phyloP scores from a whole-genome alignment of 2,329 filamentous ascomycete genomes.

The Stemphylium beticola region DNA sequence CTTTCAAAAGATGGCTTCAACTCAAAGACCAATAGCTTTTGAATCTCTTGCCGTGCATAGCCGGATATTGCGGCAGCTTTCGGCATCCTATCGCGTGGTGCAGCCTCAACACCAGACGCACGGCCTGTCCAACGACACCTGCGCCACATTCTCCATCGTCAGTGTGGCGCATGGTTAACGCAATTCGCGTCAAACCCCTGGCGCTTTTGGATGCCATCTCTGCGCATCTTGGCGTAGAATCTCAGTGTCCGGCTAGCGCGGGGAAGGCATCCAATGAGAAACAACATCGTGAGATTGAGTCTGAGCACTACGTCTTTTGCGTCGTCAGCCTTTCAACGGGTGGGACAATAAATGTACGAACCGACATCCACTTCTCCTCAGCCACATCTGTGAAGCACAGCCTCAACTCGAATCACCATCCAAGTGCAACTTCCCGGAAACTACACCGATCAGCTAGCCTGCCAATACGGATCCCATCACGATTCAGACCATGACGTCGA shows the following conservation, averaged over 20 bases:
- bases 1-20: too few relatives aligned
- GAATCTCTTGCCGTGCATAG: background rate
- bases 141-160: conserved; percentile 2
- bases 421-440: too few relatives aligned
- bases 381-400: too few relatives aligned
- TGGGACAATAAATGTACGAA: background rate
- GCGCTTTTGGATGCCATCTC: background rate
- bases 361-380: background rate
- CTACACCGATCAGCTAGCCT: background rate
- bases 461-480: background rate
- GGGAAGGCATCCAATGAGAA: conserved; percentile 6
- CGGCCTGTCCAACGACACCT: background rate
- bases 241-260: conserved; percentile 10
- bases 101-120: conserved; percentile 18
- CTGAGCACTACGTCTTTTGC: conserved; percentile 3
- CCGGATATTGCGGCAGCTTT: background rate
- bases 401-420: too few relatives aligned
- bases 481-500: conserved; percentile 13
- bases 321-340: conserved; percentile 14
- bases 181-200: background rate
- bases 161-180: background rate
- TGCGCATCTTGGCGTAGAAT: background rate
- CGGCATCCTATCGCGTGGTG: background rate
- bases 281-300: background rate
- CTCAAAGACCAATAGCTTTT: too few relatives aligned